Percentiles rank a stretch among this genome's conserved stretches.
Conservation (phyloP, 371 early-diverging fungal species). For the Mucor sp. region DNA sequence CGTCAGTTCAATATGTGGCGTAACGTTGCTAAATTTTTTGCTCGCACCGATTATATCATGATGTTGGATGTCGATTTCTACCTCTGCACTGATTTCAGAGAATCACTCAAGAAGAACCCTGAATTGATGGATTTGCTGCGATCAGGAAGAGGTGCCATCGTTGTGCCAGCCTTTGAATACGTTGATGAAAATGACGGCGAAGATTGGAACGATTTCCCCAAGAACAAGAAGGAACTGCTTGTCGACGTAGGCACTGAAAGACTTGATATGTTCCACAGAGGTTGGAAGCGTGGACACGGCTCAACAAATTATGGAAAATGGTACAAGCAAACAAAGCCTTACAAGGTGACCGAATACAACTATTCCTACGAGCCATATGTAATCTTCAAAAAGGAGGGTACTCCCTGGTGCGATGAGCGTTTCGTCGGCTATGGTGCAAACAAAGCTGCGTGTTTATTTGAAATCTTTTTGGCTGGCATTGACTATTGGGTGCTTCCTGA, state of each 20-base stretch:
- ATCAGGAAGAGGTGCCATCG: conserved; percentile 55
- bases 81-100: conserved; percentile 63
- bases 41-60: conserved; percentile 68
- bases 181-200: conserved; percentile 54
- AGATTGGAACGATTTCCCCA: conserved; percentile 59
- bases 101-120: conserved; percentile 41
- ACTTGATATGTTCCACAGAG: conserved; percentile 64
- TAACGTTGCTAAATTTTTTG: conserved; percentile 70
- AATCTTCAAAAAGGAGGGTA: conserved; percentile 59
- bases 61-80: conserved; percentile 75
- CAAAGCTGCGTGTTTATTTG: conserved; percentile 74
- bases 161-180: conserved; percentile 72
- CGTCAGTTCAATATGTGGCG: conserved; percentile 78
- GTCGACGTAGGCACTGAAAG: conserved; percentile 45
- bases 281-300: conserved; percentile 68
- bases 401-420: conserved; percentile 76
- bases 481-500: conserved; percentile 67
- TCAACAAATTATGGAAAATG: conserved; percentile 63
- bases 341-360: conserved; percentile 62
- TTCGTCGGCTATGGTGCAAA: conserved; percentile 77
- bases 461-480: conserved; percentile 67
- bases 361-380: conserved; percentile 73
- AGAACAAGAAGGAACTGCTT: conserved; percentile 46
- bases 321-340: conserved; percentile 51
- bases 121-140: conserved; percentile 44